Percentiles rank a stretch among this genome's conserved stretches.
phyloP scores from a whole-genome alignment of 2,329 filamentous ascomycete genomes.

The Raffaelea ambrosiae region DNA sequence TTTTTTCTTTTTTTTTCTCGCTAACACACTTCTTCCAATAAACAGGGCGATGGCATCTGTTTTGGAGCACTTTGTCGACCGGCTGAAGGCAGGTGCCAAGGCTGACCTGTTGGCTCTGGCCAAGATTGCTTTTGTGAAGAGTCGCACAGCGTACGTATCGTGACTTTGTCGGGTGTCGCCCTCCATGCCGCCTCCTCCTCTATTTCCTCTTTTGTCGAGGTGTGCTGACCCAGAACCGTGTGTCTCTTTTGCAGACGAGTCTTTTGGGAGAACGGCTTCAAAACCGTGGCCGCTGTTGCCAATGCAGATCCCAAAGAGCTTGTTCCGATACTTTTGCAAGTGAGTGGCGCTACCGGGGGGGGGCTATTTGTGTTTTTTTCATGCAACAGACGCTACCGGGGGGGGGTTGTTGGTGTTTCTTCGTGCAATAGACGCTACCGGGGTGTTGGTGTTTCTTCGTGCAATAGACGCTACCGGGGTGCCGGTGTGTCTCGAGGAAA shows the following conservation, averaged over 20 bases:
- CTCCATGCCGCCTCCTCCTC: too few species aligned
- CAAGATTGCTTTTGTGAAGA: slow-evolving; percentile 68
- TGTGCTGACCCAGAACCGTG: too few species aligned
- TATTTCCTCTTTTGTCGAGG: neutral
- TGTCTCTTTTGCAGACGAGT: slow-evolving; percentile 43
- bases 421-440: too few species aligned
- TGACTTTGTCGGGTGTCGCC: too few species aligned
- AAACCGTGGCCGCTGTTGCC: slow-evolving; percentile 57
- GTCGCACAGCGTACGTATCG: slow-evolving; percentile 55
- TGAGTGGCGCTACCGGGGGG: too few species aligned
- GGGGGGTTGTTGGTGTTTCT: too few species aligned
- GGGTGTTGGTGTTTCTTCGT: too few species aligned
- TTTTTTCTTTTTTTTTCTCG: neutral
- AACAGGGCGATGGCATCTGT: slow-evolving; percentile 58
- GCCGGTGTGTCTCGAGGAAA: too few species aligned
- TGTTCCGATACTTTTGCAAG: slow-evolving; percentile 64
- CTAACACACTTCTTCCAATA: neutral
- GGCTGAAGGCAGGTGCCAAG: slow-evolving; percentile 62
- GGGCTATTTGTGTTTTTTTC: too few species aligned
- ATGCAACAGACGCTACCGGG: too few species aligned
- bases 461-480: too few species aligned
- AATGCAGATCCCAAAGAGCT: slow-evolving; percentile 61
- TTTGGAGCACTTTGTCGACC: slow-evolving; percentile 67
- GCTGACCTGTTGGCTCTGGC: slow-evolving; percentile 63
- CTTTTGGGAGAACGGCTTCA: slow-evolving; percentile 71